Evolutionary conservation across 257 asterid species (phyloP).

Genomic region (Knoxia roxburghii): DNA sequence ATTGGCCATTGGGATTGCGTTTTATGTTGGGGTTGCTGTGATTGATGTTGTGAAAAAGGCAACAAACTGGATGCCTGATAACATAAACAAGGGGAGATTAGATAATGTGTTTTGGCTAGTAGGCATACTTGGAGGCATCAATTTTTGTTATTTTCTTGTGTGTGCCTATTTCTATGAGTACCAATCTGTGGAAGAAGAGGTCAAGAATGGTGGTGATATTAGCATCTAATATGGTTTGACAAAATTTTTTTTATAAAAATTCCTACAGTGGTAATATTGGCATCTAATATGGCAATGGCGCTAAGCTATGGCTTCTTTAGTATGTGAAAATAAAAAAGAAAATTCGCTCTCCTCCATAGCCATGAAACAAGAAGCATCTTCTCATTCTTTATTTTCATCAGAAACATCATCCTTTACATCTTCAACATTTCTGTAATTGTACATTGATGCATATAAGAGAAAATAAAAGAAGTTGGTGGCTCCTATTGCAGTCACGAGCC

Average conservation of each 20-base stretch:
- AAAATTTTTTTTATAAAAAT: no score
- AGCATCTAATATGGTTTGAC: no score
- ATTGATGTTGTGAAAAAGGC: background rate
- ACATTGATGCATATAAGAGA: slow-evolving; percentile 35
- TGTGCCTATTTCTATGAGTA: slow-evolving; percentile 34
- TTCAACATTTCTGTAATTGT: slow-evolving; percentile 21
- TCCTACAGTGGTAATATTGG: no score
- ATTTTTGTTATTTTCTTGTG: slow-evolving; percentile 40
- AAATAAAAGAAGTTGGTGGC: slow-evolving; percentile 39
- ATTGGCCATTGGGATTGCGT: slow-evolving; percentile 4
- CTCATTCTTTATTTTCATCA: no score
- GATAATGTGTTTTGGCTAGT: slow-evolving; percentile 25
- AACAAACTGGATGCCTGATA: slow-evolving; percentile 29
- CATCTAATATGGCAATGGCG: no score
- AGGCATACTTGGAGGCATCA: slow-evolving; percentile 36
- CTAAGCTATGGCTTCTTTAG: no score
- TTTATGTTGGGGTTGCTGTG: background rate
- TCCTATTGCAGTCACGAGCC: slow-evolving; percentile 30
- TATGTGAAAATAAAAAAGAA: no score
- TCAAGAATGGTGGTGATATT: background rate
- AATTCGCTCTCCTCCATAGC: no score
- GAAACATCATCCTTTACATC: no score
- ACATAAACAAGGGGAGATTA: slow-evolving; percentile 25
- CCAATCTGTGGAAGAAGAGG: slow-evolving; percentile 13
- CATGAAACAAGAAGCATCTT: no score